Evolutionary conservation across 768 basidiomycete species (phyloP), one percentile per base, ranked within the genome.

Genomic region (Amylocystis lapponica): DNA sequence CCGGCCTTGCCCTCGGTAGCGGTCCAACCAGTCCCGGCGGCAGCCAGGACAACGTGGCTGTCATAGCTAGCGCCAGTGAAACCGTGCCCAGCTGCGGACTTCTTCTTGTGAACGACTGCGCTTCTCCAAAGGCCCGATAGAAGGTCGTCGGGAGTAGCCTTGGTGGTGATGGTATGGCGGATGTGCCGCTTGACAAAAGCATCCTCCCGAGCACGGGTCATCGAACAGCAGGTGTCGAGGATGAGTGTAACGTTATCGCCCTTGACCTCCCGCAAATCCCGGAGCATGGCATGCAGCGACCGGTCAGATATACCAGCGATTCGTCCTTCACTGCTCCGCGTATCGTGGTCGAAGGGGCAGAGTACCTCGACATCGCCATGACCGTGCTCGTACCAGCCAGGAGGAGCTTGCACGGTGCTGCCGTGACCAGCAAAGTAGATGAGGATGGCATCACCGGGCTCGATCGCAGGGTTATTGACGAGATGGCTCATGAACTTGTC

Each of bases 351-450:
- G 50, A 80, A 77, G 17, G 84, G 69, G 57, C 81, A 84, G 25
- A 86, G 56, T 42, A 83, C 70, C 51, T 84, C 72, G 13, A 80
- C 78, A 21, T 59, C 54, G 36, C 60, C 59, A 39, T 64, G 56
- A 27, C 64, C 66, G 29, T 61, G 59, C 47, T 70, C 68, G 54
- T 72, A 77, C 84, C 83, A 85, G 39, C 70, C 76, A 27, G 62
- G 59, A 38, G 82, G 82, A n/a, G 79, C 73, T 12, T 65, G 58
- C 32, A 80, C 55, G 41, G 60, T 68, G 55, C 78, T 80, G 20
- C 83, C 83, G 56, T 85, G 82, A n/a, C 83, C 84, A 27, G 84
- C 80, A 54, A 83, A 86, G 53, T 82, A 86, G 38, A 86, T 58
- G 49, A 86, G 50, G 30, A 86, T 70, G 25, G 83, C 77, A 46